Evolutionary conservation across 2,329 filamentous ascomycete species (phyloP).

Genomic region (Calonectria pseudoreteaudii): DNA sequence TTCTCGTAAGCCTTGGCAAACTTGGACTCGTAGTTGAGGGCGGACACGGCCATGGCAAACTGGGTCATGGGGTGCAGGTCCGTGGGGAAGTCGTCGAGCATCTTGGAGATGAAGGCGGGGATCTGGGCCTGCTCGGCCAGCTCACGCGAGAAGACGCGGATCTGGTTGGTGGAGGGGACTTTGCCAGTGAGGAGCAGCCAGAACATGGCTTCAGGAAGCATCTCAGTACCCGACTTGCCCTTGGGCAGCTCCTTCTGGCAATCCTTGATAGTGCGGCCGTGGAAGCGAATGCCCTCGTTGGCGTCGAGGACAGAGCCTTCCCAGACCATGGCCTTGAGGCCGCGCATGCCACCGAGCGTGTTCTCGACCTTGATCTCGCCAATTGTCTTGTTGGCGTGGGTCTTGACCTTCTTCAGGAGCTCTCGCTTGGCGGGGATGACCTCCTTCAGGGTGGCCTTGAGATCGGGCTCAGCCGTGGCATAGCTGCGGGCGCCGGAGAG

Average conservation of each 20-base stretch:
- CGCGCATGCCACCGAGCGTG: conserved; percentile 95
- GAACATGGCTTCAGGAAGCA: conserved; percentile 99
- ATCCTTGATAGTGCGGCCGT: conserved; percentile 97
- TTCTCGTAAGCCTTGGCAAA: conserved; percentile 95
- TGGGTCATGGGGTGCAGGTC: conserved; percentile 99
- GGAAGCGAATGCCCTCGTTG: conserved; percentile 97
- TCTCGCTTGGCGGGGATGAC: conserved; percentile 93
- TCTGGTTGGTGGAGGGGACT: conserved; percentile 85
- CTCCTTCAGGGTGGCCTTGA: conserved; percentile 87
- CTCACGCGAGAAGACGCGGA: conserved; percentile 85
- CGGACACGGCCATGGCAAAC: conserved; percentile 92
- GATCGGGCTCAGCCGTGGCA: conserved; percentile 84
- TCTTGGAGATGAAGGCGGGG: conserved; percentile 84
- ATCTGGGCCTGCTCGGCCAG: conserved; percentile 88
- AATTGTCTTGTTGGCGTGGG: conserved; percentile 82
- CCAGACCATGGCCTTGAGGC: conserved; percentile 98
- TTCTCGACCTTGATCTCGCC: conserved; percentile 96
- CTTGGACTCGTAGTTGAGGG: conserved; percentile 93
- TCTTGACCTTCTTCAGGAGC: conserved; percentile 93
- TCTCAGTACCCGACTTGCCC: conserved; percentile 91
- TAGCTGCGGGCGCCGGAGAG: conserved; percentile 66
- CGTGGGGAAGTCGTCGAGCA: conserved; percentile 90
- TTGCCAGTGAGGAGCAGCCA: conserved; percentile 96
- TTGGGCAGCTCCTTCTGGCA: conserved; percentile 95
- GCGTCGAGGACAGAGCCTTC: conserved; percentile 97